Base-by-base conservation (phyloP, 768 basidiomycete genomes). In the Kwoniella botswanensis region DNA sequence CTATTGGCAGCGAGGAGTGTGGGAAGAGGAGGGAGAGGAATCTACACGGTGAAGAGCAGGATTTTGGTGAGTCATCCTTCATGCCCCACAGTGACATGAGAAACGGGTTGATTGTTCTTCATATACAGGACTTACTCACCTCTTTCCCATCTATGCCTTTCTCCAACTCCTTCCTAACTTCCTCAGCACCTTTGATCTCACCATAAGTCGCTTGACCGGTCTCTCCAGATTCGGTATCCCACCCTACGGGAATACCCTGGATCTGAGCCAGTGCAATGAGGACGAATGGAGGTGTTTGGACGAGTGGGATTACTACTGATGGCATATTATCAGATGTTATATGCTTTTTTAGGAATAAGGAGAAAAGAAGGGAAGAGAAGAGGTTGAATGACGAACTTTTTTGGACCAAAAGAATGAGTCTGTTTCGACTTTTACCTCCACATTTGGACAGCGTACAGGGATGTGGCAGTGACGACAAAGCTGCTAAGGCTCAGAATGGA, bases 11-110 rank as follows among this genome's bases (percentile, higher is more conserved):
- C 78, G 65, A 83, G 74, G 13, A 77, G 55, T 3, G 77, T 77
- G 0, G 80, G 80, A 7, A 81, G 66, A 10, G 75, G 71, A 24
- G 82, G 80, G 18, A 83, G 71, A 11, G 80, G 76, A 24, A 72
- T 75, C 82, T 83, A 11, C 2, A 35, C n/a, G 41, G 6, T 17
- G 7, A 67, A 46, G 15, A 24, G 15, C 41, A 17, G n/a, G 35
- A 1, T 50, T 17, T 50, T 10, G 17, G 46, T 17, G 18, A 1
- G 35, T 35, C 35, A 6, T 35, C 6, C 6, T 35, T 35, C 35
- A 35, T 35, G 35, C 7, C 35, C 1, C 35, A 35, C 1, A 7
- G 7, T 35, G 35, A 35, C 22, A 17, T 43, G 6, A 42, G 35
- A 61, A 53, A 53, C 44, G n/a, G 12, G 17, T 35, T 35, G 35